phyloP scores from a whole-genome alignment of 345 rosid species.

The Ricinus communis region DNA sequence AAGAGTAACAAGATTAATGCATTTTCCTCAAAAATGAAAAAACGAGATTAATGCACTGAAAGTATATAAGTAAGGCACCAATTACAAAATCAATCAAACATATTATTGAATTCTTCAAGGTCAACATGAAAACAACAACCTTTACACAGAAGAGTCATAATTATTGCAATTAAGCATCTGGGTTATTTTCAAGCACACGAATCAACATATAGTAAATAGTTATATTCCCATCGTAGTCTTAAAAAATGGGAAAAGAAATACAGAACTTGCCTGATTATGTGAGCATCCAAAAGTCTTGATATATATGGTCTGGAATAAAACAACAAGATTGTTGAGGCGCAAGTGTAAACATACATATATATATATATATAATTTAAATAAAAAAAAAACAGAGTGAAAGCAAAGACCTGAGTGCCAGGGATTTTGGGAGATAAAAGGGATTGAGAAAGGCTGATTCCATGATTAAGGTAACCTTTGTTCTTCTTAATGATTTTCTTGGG shows the following conservation, averaged over 20 bases:
- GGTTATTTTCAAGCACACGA: not conserved
- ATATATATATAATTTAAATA: not conserved
- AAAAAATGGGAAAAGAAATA: not conserved
- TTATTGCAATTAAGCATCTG: not conserved
- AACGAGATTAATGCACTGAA: too few relatives aligned
- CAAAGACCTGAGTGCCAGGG: conserved; percentile 78
- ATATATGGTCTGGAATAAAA: conserved; percentile 55
- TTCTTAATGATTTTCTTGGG: conserved; percentile 48
- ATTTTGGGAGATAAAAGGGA: conserved; percentile 43
- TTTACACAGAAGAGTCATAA: too few relatives aligned
- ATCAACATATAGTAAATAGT: not conserved
- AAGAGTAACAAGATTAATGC: too few relatives aligned
- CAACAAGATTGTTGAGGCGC: not conserved
- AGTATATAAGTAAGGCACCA: too few relatives aligned
- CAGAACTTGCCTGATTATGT: conserved; percentile 75
- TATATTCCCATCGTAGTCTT: not conserved
- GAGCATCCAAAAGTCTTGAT: conserved; percentile 96
- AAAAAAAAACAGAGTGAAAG: not conserved
- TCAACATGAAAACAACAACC: too few relatives aligned
- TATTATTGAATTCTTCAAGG: too few relatives aligned
- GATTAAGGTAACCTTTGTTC: conserved; percentile 5
- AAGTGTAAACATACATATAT: not conserved
- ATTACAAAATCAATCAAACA: too few relatives aligned
- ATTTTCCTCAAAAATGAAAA: too few relatives aligned
- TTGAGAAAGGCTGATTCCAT: conserved; percentile 28